These are phyloP conservation scores for Arctium lappa DNA, from an alignment of 129 eudicot genomes.

Conservation along the genomic window DNA sequence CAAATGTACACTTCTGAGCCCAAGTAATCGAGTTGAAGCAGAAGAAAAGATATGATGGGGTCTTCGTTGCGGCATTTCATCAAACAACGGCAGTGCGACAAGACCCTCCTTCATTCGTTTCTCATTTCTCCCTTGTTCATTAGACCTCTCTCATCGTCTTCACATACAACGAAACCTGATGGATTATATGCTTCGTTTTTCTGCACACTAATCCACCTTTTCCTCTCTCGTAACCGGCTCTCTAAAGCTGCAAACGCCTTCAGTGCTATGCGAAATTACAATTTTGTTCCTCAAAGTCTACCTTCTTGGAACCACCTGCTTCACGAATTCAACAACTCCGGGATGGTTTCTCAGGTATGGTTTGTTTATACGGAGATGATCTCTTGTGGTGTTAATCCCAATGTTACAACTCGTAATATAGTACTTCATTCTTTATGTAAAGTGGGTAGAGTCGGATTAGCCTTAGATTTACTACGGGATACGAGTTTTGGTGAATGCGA, in stretches of 20 bases:
- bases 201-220: constrained; percentile 78
- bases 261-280: constrained; percentile 47
- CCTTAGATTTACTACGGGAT: constrained; percentile 46
- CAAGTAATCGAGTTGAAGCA: not conserved
- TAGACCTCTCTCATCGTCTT: constrained; percentile 21
- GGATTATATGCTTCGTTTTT: constrained; percentile 51
- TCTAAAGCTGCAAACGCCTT: constrained; percentile 54
- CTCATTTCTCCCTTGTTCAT: not conserved
- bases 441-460: constrained; percentile 55
- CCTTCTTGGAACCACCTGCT: constrained; percentile 53
- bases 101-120: constrained; percentile 9
- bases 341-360: constrained; percentile 61
- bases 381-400: constrained; percentile 46
- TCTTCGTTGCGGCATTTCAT: constrained; percentile 56
- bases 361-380: constrained; percentile 57
- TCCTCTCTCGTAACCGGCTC: constrained; percentile 59
- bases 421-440: constrained; percentile 66
- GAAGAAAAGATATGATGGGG: constrained; percentile 2
- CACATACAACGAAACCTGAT: constrained; percentile 13
- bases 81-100: constrained; percentile 37
- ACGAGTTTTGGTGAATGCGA: constrained; percentile 30
- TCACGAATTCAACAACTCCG: constrained; percentile 52
- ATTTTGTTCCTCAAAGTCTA: constrained; percentile 28
- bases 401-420: constrained; percentile 58
- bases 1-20: not conserved